Percentiles rank a stretch among this genome's conserved stretches.
These are phyloP conservation scores for Blastobotrys terrestris DNA, from an alignment of 805 yeast genomes.

Conservation along the genomic window DNA sequence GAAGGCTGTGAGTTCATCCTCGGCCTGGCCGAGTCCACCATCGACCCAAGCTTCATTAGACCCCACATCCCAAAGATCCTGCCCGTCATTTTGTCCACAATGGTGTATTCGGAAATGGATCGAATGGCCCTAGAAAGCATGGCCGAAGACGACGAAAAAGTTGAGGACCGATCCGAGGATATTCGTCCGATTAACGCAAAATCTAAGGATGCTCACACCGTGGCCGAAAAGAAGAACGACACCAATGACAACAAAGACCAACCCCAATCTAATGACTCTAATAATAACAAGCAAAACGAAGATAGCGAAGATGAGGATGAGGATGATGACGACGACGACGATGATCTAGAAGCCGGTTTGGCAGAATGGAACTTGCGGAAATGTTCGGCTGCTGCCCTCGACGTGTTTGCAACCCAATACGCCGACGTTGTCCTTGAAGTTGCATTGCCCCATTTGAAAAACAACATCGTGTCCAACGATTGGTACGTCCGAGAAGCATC, in stretches of 20 bases:
- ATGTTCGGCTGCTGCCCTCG: constrained; percentile 91
- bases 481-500: constrained; percentile 95
- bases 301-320: constrained; percentile 48
- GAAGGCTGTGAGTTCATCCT: constrained; percentile 92
- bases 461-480: constrained; percentile 56
- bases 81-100: constrained; percentile 71
- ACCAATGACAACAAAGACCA: constrained; percentile 15
- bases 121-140: constrained; percentile 54
- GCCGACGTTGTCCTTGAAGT: constrained; percentile 63
- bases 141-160: constrained; percentile 71
- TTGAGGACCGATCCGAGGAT: constrained; percentile 82
- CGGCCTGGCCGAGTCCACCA: constrained; percentile 57
- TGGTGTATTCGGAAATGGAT: constrained; percentile 86
- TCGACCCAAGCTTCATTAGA: constrained; percentile 47
- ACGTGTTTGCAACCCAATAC: constrained; percentile 60
- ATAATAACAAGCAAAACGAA: constrained; percentile 16
- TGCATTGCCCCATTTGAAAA: constrained; percentile 70
- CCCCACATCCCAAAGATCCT: constrained; percentile 57
- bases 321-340: constrained; percentile 66
- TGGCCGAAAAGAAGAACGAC: constrained; percentile 11
- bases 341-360: constrained; percentile 58
- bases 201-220: constrained; percentile 40
- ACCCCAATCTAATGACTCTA: neutral
- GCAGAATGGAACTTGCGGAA: constrained; percentile 88
- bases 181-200: constrained; percentile 76